A percentile compares a stretch with the other conserved stretches of the same genome.
Conservation (phyloP, 2,329 filamentous ascomycete genomes). For the Fusarium devonianum region DNA sequence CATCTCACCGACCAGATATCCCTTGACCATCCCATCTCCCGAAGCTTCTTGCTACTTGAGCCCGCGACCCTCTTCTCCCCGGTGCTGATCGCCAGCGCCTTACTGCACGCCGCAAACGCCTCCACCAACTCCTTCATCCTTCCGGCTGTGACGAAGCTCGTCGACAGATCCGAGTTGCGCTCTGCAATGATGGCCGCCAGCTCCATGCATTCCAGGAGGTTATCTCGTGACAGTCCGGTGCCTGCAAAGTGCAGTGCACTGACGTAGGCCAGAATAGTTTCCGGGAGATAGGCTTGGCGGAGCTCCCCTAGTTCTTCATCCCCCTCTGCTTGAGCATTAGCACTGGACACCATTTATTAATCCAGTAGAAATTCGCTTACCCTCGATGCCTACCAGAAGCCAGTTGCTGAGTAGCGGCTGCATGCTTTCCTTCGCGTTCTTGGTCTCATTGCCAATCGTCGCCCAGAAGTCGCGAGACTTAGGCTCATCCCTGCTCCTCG, state of each 20-base stretch:
- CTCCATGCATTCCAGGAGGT: constrained; percentile 86
- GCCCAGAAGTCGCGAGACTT: constrained; percentile 59
- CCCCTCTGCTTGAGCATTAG: constrained; percentile 54
- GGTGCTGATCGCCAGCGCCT: constrained; percentile 68
- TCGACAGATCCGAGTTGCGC: constrained; percentile 70
- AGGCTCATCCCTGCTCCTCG: constrained; percentile 40
- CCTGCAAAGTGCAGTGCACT: constrained; percentile 82
- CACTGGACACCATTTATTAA: background rate
- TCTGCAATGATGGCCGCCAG: constrained; percentile 78
- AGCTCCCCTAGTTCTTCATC: constrained; percentile 69
- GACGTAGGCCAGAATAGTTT: constrained; percentile 84
- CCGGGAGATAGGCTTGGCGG: constrained; percentile 81
- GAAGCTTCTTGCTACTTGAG: constrained; percentile 64
- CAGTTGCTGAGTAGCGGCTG: constrained; percentile 69
- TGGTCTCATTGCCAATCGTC: constrained; percentile 62
- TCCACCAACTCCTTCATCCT: constrained; percentile 80
- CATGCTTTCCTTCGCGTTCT: constrained; percentile 63
- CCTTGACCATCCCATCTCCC: constrained; percentile 68
- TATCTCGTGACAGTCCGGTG: constrained; percentile 74
- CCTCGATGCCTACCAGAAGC: constrained; percentile 63
- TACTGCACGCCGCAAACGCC: constrained; percentile 78
- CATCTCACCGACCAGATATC: constrained; percentile 66
- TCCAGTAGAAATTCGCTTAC: constrained; percentile 49
- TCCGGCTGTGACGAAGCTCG: constrained; percentile 67
- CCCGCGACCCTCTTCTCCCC: constrained; percentile 61